phyloP scores from a whole-genome alignment of 768 basidiomycete species.

The Roridomyces roridus region DNA sequence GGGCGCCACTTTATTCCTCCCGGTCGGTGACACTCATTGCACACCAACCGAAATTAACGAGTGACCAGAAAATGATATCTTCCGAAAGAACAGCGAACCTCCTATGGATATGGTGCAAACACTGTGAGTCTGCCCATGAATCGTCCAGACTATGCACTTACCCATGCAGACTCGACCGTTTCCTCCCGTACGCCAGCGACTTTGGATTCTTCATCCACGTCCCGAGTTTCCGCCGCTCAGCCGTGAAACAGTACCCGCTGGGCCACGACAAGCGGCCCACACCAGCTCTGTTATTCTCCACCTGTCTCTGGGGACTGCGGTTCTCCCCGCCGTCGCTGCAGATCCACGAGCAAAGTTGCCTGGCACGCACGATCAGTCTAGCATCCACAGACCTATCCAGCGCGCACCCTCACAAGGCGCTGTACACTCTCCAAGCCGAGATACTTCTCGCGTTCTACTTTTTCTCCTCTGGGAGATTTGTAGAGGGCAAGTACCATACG shows the following conservation, averaged over 20 bases:
- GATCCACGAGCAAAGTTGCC: slow-evolving; percentile 37
- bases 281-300: slow-evolving; percentile 43
- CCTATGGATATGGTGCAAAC: slow-evolving; percentile 35
- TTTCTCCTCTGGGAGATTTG: slow-evolving; percentile 52
- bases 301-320: slow-evolving; percentile 46
- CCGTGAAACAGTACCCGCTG: slow-evolving; percentile 35
- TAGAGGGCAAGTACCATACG: slow-evolving; percentile 53
- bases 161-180: slow-evolving; percentile 36
- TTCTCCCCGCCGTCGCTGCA: slow-evolving; percentile 35
- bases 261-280: slow-evolving; percentile 42
- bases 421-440: slow-evolving; percentile 59
- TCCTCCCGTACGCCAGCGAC: slow-evolving; percentile 53
- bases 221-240: slow-evolving; percentile 48
- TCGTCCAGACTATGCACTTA: slow-evolving; percentile 3
- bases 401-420: slow-evolving; percentile 44
- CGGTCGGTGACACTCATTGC: too few relatives aligned
- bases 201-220: slow-evolving; percentile 64
- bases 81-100: slow-evolving; percentile 32
- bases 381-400: slow-evolving; percentile 44
- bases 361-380: slow-evolving; percentile 49
- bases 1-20: too few relatives aligned
- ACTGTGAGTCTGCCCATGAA: slow-evolving; percentile 37
- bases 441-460: slow-evolving; percentile 63
- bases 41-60: too few relatives aligned
- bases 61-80: too few relatives aligned